Conservation (phyloP, 1,284 basidiomycete species). For the Apiotrichum montevideense region DNA sequence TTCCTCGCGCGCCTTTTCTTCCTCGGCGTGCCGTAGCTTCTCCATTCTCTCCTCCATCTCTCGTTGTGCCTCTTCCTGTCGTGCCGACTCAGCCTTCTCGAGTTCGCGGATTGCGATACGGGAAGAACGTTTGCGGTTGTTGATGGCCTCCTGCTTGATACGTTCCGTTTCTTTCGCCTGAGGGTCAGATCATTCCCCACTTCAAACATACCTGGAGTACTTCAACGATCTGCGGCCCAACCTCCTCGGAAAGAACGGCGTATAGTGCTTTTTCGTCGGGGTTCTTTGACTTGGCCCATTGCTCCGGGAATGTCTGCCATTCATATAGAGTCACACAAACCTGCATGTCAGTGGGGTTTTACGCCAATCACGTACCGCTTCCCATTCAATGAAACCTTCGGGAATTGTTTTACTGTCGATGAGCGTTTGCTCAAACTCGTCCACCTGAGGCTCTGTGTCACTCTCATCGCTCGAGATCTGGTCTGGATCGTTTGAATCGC, state of each 20-base stretch:
- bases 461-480: constrained; percentile 1
- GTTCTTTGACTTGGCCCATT: constrained; percentile 49
- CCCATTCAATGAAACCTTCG: constrained; percentile 48
- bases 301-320: constrained; percentile 49
- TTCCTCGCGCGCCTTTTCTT: constrained; percentile 31
- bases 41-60: constrained; percentile 51
- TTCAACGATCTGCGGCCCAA: constrained; percentile 48
- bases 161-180: constrained; percentile 43
- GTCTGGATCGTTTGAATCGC: neutral
- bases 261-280: constrained; percentile 51
- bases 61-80: constrained; percentile 43
- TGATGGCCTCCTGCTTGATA: constrained; percentile 47
- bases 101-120: constrained; percentile 51
- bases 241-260: constrained; percentile 43
- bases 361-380: constrained; percentile 39
- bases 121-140: constrained; percentile 51
- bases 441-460: constrained; percentile 20
- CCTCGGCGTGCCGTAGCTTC: constrained; percentile 41
- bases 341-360: constrained; percentile 20
- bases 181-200: neutral
- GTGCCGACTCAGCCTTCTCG: constrained; percentile 48
- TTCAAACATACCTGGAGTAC: constrained; percentile 39
- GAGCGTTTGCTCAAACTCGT: constrained; percentile 32
- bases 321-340: constrained; percentile 51
- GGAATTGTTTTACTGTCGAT: constrained; percentile 37